Conservation (phyloP, 2,329 filamentous ascomycete species). For the Raffaelea deltoideospora region DNA sequence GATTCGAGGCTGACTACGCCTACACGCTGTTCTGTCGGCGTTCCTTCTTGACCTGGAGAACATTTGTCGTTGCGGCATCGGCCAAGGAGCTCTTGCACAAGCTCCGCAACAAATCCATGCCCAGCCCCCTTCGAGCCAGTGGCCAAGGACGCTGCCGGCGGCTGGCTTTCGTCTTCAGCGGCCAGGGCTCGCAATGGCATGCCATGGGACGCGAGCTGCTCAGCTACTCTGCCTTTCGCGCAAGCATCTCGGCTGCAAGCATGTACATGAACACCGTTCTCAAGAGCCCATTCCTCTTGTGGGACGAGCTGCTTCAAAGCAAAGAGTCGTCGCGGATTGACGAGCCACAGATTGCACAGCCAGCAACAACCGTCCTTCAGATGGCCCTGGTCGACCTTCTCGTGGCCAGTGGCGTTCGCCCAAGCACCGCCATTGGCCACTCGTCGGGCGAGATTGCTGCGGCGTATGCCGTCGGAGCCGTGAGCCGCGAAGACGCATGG, state of each 20-base stretch:
- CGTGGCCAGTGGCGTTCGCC: conserved; percentile 12
- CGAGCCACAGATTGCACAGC: conserved; percentile 15
- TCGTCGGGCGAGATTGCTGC: conserved; percentile 23
- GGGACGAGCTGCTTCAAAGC: conserved; percentile 5
- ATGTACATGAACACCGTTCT: conserved; percentile 12
- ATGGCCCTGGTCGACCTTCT: conserved; percentile 20
- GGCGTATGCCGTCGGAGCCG: conserved; percentile 16
- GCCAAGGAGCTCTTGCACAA: conserved; percentile 10
- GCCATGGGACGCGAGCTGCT: conserved; percentile 23
- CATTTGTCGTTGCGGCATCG: conserved; percentile 5
- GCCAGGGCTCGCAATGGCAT: conserved; percentile 21
- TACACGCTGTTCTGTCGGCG: conserved; percentile 8
- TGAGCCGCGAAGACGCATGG: conserved; percentile 15
- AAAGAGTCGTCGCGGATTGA: conserved; percentile 11
- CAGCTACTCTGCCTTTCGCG: conserved; percentile 12
- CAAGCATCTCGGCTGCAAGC: conserved; percentile 14
- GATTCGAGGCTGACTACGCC: conserved; percentile 6
- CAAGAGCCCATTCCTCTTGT: conserved; percentile 13
- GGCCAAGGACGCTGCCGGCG: neutral
- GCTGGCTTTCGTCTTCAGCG: conserved; percentile 18
- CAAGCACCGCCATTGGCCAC: conserved; percentile 17
- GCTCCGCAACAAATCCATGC: conserved; percentile 12
- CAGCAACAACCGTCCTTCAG: conserved; percentile 18
- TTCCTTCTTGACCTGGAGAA: conserved; percentile 5
- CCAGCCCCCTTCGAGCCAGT: conserved; percentile 4